A percentile compares a stretch with the other conserved stretches of the same genome.
phyloP scores from a whole-genome alignment of 148 eudicot genomes.

The Amaranthus hypochondriacus region DNA sequence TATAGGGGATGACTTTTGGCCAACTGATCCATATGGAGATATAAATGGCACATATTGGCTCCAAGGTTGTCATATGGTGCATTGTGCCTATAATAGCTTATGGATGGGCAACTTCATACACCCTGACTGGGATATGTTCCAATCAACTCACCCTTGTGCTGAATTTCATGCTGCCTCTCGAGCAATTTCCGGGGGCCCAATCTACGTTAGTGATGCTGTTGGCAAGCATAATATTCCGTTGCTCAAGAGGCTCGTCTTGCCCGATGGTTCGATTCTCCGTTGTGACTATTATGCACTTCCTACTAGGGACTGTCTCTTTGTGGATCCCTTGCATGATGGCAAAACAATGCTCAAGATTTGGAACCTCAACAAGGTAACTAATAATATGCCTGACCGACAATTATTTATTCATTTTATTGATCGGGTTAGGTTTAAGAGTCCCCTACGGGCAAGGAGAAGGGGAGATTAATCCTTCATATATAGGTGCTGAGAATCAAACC shows the following conservation, averaged over 20 bases:
- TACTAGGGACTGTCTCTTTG: slow-evolving; percentile 73
- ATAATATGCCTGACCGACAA: background rate
- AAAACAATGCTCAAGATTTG: slow-evolving; percentile 90
- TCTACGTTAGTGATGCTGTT: slow-evolving; percentile 80
- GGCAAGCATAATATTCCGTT: slow-evolving; percentile 71
- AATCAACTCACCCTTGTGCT: slow-evolving; percentile 90
- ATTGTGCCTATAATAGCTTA: slow-evolving; percentile 89
- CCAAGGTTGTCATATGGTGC: slow-evolving; percentile 98
- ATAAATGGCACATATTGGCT: slow-evolving; percentile 93
- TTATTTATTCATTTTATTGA: no score
- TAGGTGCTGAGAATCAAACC: no score
- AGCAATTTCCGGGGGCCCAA: slow-evolving; percentile 87
- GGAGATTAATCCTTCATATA: no score
- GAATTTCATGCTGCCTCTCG: slow-evolving; percentile 96
- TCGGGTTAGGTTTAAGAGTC: no score
- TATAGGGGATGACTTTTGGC: slow-evolving; percentile 95
- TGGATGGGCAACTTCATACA: slow-evolving; percentile 99
- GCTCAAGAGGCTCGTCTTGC: slow-evolving; percentile 66
- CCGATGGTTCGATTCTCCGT: slow-evolving; percentile 73
- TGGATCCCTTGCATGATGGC: slow-evolving; percentile 83
- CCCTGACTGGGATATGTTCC: slow-evolving; percentile 99
- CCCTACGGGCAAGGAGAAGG: no score
- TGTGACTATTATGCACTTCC: slow-evolving; percentile 80
- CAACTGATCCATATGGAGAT: slow-evolving; percentile 86
- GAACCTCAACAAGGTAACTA: slow-evolving; percentile 74